phyloP scores from a whole-genome alignment of 2,329 filamentous ascomycete species.

The Pseudogymnoascus sp. region DNA sequence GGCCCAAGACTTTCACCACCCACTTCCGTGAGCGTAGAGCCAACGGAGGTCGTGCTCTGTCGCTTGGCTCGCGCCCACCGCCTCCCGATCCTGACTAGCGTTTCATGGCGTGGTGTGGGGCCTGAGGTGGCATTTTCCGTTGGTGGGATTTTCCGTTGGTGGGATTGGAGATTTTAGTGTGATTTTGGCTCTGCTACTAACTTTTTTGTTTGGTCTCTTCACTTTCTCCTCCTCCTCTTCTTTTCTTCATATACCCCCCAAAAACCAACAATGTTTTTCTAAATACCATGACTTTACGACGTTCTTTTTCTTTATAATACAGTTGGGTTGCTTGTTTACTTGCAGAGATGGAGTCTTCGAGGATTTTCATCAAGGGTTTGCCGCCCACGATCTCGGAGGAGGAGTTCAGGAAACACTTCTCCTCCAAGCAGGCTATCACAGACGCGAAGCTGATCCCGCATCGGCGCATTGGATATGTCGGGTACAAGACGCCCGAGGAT shows the following conservation, averaged over 20 bases:
- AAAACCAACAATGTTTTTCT: neutral
- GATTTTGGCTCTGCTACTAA: neutral
- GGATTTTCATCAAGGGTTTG: slow-evolving; percentile 70
- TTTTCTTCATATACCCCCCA: neutral
- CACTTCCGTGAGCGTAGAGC: slow-evolving; percentile 2
- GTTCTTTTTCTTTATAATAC: slow-evolving; percentile 4
- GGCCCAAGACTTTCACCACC: slow-evolving; percentile 5
- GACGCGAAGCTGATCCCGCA: slow-evolving; percentile 87
- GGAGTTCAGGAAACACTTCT: slow-evolving; percentile 84
- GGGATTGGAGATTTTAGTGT: slow-evolving; percentile 3
- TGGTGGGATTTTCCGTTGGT: slow-evolving; percentile 8
- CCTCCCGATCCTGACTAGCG: slow-evolving; percentile 6
- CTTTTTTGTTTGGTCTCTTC: neutral
- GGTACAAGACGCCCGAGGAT: slow-evolving; percentile 75
- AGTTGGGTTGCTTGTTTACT: neutral
- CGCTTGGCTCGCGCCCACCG: slow-evolving; percentile 4
- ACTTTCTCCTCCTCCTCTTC: neutral
- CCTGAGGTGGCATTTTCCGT: slow-evolving; percentile 3
- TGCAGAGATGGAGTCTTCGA: slow-evolving; percentile 43
- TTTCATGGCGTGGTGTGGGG: neutral
- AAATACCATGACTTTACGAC: slow-evolving; percentile 3
- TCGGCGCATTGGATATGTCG: slow-evolving; percentile 89
- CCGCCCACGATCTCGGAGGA: slow-evolving; percentile 78
- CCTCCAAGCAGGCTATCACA: slow-evolving; percentile 65
- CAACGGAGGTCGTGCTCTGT: slow-evolving; percentile 5